Base-by-base conservation (phyloP, 148 eudicot species). In the Limonium bicolor region DNA sequence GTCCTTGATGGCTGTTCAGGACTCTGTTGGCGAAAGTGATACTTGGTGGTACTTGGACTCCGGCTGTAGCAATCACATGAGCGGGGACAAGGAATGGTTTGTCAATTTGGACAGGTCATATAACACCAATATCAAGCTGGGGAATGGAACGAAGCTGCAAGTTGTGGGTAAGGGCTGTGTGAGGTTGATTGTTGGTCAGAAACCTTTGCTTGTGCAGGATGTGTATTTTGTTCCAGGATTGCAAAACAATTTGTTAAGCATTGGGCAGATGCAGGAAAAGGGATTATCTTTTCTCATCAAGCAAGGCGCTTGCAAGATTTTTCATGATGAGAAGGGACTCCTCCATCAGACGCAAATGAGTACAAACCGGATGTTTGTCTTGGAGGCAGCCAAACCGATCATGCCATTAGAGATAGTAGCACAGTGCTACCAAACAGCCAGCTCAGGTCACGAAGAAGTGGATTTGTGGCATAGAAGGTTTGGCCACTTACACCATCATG, bases 31-130 rank as follows among this genome's bases (percentile, higher is more conserved):
- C n/a, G n/a, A n/a, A n/a, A n/a, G n/a, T n/a, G n/a, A n/a, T n/a
- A n/a, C n/a, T n/a, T n/a, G n/a, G n/a, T 63, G 63, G 58, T 63
- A 34, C 18, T 36, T 63, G 13, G 68, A 63, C 21, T 63, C 63
- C 0, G 58, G 68, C 0, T 63, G 63, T 23, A 1, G 13, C 5
- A 51, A 56, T 29, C 63, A 63, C 28, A 56, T 63, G 63, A 18
- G 63, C 21, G 58, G 55, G 3, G 8, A 56, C 4, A 24, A 14
- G 6, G 39, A 27, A 2, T 28, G 0, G 19, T 56, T 63, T n/a
- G 20, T 15, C 0, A 13, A 21, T 2, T 44, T 56, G 0, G 58
- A 62, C 37, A 36, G 3, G 1, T 7, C 2, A 3, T 63, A 32
- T 23, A 7, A 4, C n/a, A 37, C 48, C 10, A 9, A 38, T 1